Conservation (phyloP, 495 filamentous ascomycete species). For the Podospora anserina region DNA sequence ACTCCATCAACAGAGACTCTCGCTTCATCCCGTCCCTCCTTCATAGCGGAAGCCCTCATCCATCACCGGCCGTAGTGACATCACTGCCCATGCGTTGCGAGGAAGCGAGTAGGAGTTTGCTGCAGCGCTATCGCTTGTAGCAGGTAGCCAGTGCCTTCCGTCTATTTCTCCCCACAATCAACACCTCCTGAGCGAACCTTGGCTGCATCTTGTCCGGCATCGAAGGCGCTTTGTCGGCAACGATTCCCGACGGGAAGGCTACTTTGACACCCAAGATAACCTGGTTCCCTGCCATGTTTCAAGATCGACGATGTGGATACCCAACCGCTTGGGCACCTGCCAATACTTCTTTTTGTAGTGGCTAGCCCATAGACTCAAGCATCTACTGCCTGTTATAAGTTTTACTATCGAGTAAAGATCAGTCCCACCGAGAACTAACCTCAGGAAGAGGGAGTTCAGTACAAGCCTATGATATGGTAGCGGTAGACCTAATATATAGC, state of each 20-base stretch:
- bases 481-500: background rate
- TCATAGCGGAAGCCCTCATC: background rate
- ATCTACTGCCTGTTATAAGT: background rate
- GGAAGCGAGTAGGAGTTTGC: background rate
- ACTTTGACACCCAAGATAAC: background rate
- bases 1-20: background rate
- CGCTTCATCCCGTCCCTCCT: background rate
- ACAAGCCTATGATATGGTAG: too few relatives aligned
- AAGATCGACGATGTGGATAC: constrained; percentile 1
- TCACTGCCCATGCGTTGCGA: background rate
- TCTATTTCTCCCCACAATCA: background rate
- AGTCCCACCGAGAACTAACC: too few relatives aligned
- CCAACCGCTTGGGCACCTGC: background rate
- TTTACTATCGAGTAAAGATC: too few relatives aligned
- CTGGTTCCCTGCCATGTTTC: background rate
- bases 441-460: too few relatives aligned
- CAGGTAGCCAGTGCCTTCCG: background rate
- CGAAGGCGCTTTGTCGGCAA: background rate
- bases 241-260: background rate
- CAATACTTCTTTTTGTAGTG: background rate
- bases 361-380: too few relatives aligned
- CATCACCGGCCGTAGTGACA: background rate
- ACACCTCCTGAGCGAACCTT: background rate
- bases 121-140: background rate
- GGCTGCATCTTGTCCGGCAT: background rate